phyloP scores from a whole-genome alignment of 768 basidiomycete species.

The Cytidiella melzeri region DNA sequence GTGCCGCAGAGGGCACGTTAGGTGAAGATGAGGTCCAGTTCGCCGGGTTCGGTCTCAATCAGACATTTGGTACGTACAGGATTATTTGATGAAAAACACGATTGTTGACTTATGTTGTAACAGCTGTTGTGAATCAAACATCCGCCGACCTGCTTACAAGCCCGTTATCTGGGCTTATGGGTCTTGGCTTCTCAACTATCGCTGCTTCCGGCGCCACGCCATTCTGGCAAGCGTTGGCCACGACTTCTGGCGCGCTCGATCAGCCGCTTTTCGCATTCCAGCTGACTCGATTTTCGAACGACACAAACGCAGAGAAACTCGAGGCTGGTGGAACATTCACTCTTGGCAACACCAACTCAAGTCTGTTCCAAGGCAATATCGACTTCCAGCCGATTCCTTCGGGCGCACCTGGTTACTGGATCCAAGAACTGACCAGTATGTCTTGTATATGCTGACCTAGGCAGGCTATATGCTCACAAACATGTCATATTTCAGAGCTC shows the following conservation, averaged over 20 bases:
- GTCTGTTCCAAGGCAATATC: conserved; percentile 76
- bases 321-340: conserved; percentile 74
- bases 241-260: conserved; percentile 50
- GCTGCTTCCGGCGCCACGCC: conserved; percentile 70
- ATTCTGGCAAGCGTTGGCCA: conserved; percentile 78
- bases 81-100: too few relatives aligned
- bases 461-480: neutral
- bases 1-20: conserved; percentile 65
- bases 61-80: conserved; percentile 55
- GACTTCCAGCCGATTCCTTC: conserved; percentile 69
- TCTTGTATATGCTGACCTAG: neutral
- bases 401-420: conserved; percentile 71
- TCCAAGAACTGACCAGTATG: conserved; percentile 58
- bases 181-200: conserved; percentile 74
- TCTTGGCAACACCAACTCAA: conserved; percentile 53
- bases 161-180: conserved; percentile 89
- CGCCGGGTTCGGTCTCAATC: conserved; percentile 81
- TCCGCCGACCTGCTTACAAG: conserved; percentile 51
- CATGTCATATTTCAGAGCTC: conserved; percentile 35
- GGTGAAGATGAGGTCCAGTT: conserved; percentile 76
- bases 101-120: conserved; percentile 5
- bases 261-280: conserved; percentile 79
- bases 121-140: conserved; percentile 44
- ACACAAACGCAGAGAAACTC: conserved; percentile 25
- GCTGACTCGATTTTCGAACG: conserved; percentile 51